Evolutionary conservation across 495 filamentous ascomycete species (phyloP).

Genomic region (Bacidia rubella): DNA sequence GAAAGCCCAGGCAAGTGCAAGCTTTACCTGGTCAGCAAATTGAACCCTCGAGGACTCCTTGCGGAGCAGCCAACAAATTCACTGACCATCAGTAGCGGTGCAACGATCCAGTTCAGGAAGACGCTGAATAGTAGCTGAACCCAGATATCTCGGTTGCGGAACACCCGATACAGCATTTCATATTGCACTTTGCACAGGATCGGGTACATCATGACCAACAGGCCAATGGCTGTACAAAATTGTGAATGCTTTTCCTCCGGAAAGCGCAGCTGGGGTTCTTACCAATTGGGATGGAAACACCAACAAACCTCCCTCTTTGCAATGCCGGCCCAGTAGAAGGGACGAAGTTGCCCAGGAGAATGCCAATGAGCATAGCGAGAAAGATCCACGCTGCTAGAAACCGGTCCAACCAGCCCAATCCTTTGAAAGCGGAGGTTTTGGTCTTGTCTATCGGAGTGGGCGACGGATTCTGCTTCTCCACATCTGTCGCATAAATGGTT

Average conservation of each 20-base stretch:
- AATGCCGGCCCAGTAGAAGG: conserved; percentile 44
- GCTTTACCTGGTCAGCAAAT: too few species aligned
- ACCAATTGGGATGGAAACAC: conserved; percentile 67
- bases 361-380: conserved; percentile 68
- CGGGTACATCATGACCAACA: conserved; percentile 92
- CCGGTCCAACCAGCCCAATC: conserved; percentile 55
- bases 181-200: conserved; percentile 87
- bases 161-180: conserved; percentile 60
- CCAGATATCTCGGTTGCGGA: conserved; percentile 53
- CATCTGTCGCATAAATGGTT: too few species aligned
- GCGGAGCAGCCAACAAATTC: too few species aligned
- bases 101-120: conserved; percentile 79
- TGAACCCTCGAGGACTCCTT: too few species aligned
- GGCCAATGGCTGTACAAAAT: conserved; percentile 66
- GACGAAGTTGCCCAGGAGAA: conserved; percentile 71
- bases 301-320: conserved; percentile 57
- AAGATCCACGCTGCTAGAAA: conserved; percentile 79
- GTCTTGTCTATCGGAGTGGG: too few species aligned
- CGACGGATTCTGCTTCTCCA: too few species aligned
- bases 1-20: conserved; percentile 67
- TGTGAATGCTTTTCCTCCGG: too few species aligned
- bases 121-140: conserved; percentile 68
- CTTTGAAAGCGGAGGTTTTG: conserved; percentile 29
- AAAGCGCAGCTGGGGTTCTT: too few species aligned
- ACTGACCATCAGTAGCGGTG: conserved; percentile 80